These are phyloP conservation scores for Phytophthora megakarya DNA, from an alignment of 352 stramenopile genomes.

Conservation along the genomic window DNA sequence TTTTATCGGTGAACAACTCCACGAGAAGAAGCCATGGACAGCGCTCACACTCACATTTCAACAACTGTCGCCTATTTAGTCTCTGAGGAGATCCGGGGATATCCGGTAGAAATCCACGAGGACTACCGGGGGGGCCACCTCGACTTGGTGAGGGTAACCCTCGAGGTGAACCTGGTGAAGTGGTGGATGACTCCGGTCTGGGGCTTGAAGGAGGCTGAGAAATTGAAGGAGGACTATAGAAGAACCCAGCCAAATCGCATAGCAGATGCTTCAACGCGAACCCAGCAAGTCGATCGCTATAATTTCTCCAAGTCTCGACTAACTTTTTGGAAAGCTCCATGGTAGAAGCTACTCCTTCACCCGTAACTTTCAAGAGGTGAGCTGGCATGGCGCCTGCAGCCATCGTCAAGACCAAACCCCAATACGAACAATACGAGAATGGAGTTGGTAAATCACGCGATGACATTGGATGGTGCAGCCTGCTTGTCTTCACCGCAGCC, in stretches of 20 bases:
- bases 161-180: conserved; percentile 15
- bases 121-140: conserved; percentile 22
- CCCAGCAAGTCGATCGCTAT: conserved; percentile 54
- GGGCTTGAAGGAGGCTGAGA: conserved; percentile 24
- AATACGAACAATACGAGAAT: conserved; percentile 80
- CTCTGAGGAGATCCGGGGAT: conserved; percentile 23
- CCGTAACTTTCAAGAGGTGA: conserved; percentile 63
- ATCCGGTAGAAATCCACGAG: conserved; percentile 28
- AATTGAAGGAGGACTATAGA: conserved; percentile 58
- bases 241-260: conserved; percentile 64
- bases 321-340: conserved; percentile 43
- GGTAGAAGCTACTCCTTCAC: conserved; percentile 36
- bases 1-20: conserved; percentile 70
- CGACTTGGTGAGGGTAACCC: conserved; percentile 28
- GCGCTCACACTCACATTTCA: conserved; percentile 70
- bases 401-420: conserved; percentile 65
- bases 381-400: conserved; percentile 51
- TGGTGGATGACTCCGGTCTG: background rate
- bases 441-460: conserved; percentile 27
- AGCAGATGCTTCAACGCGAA: conserved; percentile 62
- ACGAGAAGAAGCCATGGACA: conserved; percentile 80
- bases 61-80: conserved; percentile 48
- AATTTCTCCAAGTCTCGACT: conserved; percentile 62
- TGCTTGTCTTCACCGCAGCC: conserved; percentile 69
- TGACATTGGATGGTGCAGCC: conserved; percentile 50